Evolutionary conservation across 2,329 filamentous ascomycete species (phyloP), one percentile per base, ranked within the genome.

Genomic region (Fusarium sterilihyphosum): DNA sequence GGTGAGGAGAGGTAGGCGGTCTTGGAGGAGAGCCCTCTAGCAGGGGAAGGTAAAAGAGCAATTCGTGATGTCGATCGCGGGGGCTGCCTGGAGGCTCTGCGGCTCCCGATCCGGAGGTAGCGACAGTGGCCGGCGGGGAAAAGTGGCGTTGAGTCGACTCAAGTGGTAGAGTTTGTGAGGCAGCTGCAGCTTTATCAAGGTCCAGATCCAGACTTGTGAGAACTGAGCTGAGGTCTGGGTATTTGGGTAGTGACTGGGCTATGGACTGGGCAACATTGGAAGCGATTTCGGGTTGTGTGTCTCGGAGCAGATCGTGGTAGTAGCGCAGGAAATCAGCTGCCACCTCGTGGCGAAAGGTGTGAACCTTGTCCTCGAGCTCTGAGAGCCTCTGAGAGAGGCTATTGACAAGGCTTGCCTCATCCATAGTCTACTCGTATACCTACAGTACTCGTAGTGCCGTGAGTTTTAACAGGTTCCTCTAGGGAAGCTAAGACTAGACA

Each of bases 41-140:
- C 63, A 92, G 83, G 50, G 90, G 90, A 63, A 92, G 85, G 77
- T 89, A 92, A 78, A 92, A 92, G 67, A 92, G 82, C 73, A 92
- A 88, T 74, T 91, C 89, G 78, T 84, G 83, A 74, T 92, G 89
- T 68, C 88, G 86, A 67, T 88, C 87, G 81, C 87, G 87, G 58
- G 86, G 85, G 76, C 84, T 86, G 73, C 83, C 78, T 57, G 83
- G 82, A 73, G 79, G 74, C 72, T 79, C 79, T 75, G 74, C 74
- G 74, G 73, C 70, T 75, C 75, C 77, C 65, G 76, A 76, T 75
- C 72, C 75, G 74, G 79, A 70, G 70, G 68, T 67, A 77, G 77
- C 74, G 74, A 67, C 73, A 75, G 76, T 73, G 62, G 80, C 73
- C 74, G 77, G 75, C 67, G 78, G 70, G 70, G 77, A 71, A 75